Percentiles rank a stretch among this genome's conserved stretches.
Conservation (phyloP, 2,329 filamentous ascomycete genomes). For the Penicillium frequentans region DNA sequence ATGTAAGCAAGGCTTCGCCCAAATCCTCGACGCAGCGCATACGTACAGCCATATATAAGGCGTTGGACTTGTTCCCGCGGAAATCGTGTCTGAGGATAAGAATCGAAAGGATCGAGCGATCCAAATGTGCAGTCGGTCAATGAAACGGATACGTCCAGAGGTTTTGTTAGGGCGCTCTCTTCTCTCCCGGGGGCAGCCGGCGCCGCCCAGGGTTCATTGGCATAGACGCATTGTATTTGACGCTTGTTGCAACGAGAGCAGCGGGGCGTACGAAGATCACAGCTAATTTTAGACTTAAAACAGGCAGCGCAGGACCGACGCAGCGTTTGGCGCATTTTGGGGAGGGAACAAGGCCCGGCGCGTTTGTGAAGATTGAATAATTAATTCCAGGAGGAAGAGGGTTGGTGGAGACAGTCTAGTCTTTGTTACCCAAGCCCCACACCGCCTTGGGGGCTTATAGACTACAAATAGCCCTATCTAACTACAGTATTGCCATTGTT, state of each 20-base stretch:
- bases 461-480: background rate
- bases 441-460: constrained; percentile 1
- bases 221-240: constrained; percentile 51
- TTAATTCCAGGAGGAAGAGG: background rate
- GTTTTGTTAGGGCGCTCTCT: constrained; percentile 6
- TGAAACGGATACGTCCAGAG: constrained; percentile 2
- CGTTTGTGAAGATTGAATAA: background rate
- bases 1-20: constrained; percentile 14
- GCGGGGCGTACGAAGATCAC: constrained; percentile 54
- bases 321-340: constrained; percentile 56
- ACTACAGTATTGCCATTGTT: background rate
- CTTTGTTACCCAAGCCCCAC: background rate
- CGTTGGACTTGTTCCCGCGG: constrained; percentile 53
- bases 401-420: background rate
- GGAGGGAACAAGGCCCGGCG: background rate
- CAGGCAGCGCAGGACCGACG: constrained; percentile 59
- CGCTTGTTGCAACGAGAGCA: constrained; percentile 58
- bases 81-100: constrained; percentile 56
- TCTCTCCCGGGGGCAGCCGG: constrained; percentile 12
- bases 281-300: constrained; percentile 57
- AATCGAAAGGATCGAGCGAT: constrained; percentile 57
- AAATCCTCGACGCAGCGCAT: constrained; percentile 8
- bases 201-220: constrained; percentile 52
- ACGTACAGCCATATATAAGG: constrained; percentile 60
- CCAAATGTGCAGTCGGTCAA: constrained; percentile 31